These are phyloP conservation scores for Heritiera littoralis DNA, from an alignment of 345 rosid species.

Conservation along the genomic window DNA sequence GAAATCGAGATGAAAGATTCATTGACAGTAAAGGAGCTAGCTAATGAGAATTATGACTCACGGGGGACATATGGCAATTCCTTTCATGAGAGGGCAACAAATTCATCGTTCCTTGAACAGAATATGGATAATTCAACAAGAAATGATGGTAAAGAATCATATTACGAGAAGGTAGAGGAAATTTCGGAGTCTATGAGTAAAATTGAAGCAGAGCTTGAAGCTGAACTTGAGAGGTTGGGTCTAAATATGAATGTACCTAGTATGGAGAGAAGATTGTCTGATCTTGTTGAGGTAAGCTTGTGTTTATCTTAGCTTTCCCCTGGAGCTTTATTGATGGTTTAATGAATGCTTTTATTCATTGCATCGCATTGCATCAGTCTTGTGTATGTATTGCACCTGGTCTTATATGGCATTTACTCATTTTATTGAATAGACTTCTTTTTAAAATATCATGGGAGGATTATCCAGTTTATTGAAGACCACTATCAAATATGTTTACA, in stretches of 20 bases:
- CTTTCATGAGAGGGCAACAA: conserved; percentile 28
- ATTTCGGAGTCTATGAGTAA: conserved; percentile 56
- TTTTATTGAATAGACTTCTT: background rate
- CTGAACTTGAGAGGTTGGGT: conserved; percentile 91
- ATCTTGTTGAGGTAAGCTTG: conserved; percentile 53
- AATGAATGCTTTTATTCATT: conserved; percentile 14
- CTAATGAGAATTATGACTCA: conserved; percentile 46
- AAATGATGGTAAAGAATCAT: conserved; percentile 30
- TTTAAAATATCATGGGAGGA: background rate
- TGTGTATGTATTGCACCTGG: background rate
- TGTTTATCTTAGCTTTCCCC: background rate
- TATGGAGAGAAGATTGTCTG: conserved; percentile 45
- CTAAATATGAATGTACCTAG: conserved; percentile 53
- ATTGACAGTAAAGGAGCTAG: conserved; percentile 55
- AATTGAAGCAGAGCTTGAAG: conserved; percentile 96
- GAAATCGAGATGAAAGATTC: conserved; percentile 74
- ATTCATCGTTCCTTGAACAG: conserved; percentile 21
- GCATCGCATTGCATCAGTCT: background rate
- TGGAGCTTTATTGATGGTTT: conserved; percentile 9
- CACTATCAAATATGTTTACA: background rate
- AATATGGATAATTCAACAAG: conserved; percentile 26
- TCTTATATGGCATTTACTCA: conserved; percentile 3
- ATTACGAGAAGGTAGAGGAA: conserved; percentile 40
- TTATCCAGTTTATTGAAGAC: background rate
- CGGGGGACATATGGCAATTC: conserved; percentile 35